These are phyloP conservation scores for Lachnellula willkommii DNA, from an alignment of 2,329 filamentous ascomycete species.

Conservation along the genomic window DNA sequence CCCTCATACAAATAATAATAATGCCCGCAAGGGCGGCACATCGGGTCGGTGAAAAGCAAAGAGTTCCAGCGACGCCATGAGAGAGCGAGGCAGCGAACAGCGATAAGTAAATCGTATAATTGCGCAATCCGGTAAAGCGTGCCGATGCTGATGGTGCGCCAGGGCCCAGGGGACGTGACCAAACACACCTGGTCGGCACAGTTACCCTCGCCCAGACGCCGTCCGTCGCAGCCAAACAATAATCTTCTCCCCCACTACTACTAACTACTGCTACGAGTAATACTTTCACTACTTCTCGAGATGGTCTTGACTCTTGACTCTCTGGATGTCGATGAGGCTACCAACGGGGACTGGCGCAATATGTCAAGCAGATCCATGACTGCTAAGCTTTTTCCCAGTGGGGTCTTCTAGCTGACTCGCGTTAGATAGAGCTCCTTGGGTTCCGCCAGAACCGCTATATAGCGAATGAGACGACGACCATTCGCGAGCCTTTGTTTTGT, in stretches of 20 bases:
- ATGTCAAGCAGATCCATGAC: conserved; percentile 7
- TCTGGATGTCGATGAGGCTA: not conserved
- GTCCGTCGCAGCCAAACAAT: not conserved
- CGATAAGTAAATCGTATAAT: not conserved
- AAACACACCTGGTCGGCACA: not conserved
- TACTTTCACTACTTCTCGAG: not conserved
- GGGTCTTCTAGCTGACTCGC: conserved; percentile 14
- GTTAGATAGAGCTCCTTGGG: conserved; percentile 4
- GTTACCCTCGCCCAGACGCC: not conserved
- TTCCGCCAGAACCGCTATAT: not conserved
- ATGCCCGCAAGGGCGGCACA: not conserved
- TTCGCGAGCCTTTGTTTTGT: not conserved
- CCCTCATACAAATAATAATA: conserved; percentile 1
- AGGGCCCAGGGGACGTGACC: not conserved
- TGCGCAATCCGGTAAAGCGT: not conserved
- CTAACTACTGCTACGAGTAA: not conserved
- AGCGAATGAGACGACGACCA: not conserved
- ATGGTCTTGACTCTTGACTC: not conserved
- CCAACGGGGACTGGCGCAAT: not conserved
- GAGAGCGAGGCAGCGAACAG: conserved; percentile 1
- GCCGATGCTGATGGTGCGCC: not conserved
- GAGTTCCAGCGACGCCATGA: not conserved
- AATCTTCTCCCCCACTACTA: not conserved
- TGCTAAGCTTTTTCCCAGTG: conserved; percentile 16
- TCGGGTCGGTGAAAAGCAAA: not conserved